Base-by-base conservation (phyloP, 495 filamentous ascomycete species). In the Aspergillus sclerotiicarbonarius region DNA sequence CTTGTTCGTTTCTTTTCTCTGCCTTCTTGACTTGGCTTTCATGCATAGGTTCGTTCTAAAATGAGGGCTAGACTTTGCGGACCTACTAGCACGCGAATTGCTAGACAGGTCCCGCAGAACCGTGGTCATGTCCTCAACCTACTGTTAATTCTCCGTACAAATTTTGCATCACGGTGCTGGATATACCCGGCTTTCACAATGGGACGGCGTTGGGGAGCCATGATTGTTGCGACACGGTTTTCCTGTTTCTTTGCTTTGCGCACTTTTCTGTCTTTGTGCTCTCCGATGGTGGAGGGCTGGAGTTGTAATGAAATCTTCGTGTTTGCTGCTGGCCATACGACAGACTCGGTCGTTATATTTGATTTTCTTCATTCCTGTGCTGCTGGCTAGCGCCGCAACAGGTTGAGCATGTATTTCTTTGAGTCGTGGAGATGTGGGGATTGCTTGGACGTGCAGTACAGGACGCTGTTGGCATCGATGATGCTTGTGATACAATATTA, bases 121-220 rank as follows among this genome's bases (percentile, higher is more conserved):
- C 55, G 54, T 33, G 49, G 37, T 48, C 54, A 52, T 57, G 58
- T 56, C 62, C 56, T 64, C 51, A 56, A 58, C 57, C 54, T 57
- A 58, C 53, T 50, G 67, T 45, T 57, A 63, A 57, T 75, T 75
- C 69, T 75, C 71, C 66, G 72, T 79, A 76, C 70, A 73, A 25
- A 76, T 75, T 67, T 76, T 79, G 76, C 76, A 79, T 79, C 64
- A 75, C 68, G 76, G 76, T 79, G 76, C 76, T 78, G 76, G 76
- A 79, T 79, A 79, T 79, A 79, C 76, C 76, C 75, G 76, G 75
- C 72, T 78, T 76, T 69, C 70, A 76, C 65, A 66, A 69, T 74
- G 57, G 75, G 74, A 76, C 60, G 75, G 76, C 75, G 74, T 77
- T 79, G 53, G 70, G 70, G 63, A 59, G 61, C 66, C 62, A 67